Conservation (phyloP, 768 basidiomycete species). For the Tylopilus subfusipes region DNA sequence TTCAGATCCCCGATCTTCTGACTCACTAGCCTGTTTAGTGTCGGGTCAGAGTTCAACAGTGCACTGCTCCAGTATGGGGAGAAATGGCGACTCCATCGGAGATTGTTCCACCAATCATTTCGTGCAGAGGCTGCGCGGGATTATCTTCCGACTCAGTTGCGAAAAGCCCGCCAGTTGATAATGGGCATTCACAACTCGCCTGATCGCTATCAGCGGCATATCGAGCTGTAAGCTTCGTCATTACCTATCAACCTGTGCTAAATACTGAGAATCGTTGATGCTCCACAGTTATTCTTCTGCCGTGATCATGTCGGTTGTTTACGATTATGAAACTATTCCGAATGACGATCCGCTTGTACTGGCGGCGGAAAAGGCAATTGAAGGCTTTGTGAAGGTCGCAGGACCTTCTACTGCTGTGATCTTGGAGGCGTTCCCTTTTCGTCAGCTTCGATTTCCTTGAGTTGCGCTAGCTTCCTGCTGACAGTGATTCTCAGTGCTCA, state of each 20-base stretch:
- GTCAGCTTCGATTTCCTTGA: slow-evolving; percentile 20
- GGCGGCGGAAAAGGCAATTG: slow-evolving; percentile 30
- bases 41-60: slow-evolving; percentile 32
- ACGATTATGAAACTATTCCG: slow-evolving; percentile 31
- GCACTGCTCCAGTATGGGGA: slow-evolving; percentile 30
- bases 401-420: slow-evolving; percentile 24
- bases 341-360: slow-evolving; percentile 28
- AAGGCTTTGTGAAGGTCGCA: slow-evolving; percentile 23
- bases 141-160: slow-evolving; percentile 27
- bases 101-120: slow-evolving; percentile 33
- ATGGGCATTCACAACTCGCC: slow-evolving; percentile 22
- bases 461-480: slow-evolving; percentile 3
- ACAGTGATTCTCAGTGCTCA: slow-evolving; percentile 25
- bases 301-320: slow-evolving; percentile 33
- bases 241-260: not conserved
- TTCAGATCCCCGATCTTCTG: not conserved
- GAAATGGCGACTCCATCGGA: slow-evolving; percentile 31
- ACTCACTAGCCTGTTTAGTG: slow-evolving; percentile 8
- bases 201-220: slow-evolving; percentile 25
- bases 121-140: slow-evolving; percentile 24
- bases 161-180: slow-evolving; percentile 28
- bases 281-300: slow-evolving; percentile 30
- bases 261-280: slow-evolving; percentile 1
- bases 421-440: slow-evolving; percentile 32
- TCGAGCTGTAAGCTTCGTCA: slow-evolving; percentile 28